Conservation (phyloP, 2,329 filamentous ascomycete genomes). For the Gnomoniopsis smithogilvyi region DNA sequence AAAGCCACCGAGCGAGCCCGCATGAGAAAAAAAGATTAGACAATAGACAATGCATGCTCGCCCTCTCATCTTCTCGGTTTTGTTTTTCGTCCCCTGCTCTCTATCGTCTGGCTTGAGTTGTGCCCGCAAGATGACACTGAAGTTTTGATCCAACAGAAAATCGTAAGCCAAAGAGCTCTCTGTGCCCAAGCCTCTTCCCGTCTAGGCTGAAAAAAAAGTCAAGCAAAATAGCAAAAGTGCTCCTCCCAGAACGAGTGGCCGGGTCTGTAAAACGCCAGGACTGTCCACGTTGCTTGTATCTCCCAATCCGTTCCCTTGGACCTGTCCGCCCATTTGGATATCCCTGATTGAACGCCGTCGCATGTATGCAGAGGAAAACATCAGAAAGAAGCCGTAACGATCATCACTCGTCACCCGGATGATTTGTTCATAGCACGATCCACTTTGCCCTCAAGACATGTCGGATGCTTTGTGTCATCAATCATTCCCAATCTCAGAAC, state of each 20-base stretch:
- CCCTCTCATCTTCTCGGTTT: background rate
- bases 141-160: background rate
- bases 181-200: background rate
- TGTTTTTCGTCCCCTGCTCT: background rate
- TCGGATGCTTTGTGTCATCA: background rate
- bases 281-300: background rate
- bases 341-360: constrained; percentile 5
- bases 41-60: constrained; percentile 15
- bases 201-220: background rate
- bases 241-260: background rate
- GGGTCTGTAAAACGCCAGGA: background rate
- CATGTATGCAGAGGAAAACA: constrained; percentile 17
- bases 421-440: constrained; percentile 3
- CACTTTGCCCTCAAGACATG: background rate
- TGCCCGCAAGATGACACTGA: background rate
- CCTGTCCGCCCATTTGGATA: background rate
- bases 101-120: too few relatives aligned
- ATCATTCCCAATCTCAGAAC: background rate
- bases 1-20: background rate
- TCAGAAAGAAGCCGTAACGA: constrained; percentile 16
- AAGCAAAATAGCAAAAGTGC: background rate
- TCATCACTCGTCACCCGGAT: constrained; percentile 19
- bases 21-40: constrained; percentile 14
- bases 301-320: background rate
- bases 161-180: background rate